A percentile compares a stretch with the other conserved stretches of the same genome.
Conservation (phyloP, 441 rosid genomes). For the Erodium trifolium region DNA sequence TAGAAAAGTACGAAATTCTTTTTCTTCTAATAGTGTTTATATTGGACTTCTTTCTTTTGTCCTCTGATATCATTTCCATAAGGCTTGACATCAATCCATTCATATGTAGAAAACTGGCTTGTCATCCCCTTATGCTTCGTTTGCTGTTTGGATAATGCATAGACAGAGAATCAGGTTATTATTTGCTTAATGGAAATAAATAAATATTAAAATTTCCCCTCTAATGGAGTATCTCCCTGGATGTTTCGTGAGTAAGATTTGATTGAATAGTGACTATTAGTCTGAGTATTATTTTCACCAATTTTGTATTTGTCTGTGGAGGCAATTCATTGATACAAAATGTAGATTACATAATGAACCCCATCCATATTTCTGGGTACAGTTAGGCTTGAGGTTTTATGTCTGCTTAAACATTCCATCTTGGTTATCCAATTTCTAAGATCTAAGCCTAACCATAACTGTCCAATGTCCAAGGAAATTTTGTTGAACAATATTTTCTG, state of each 20-base stretch:
- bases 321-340: background rate
- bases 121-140: background rate
- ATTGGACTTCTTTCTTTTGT: background rate
- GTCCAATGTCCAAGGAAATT: background rate
- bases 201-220: background rate
- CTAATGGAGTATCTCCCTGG: background rate
- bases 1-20: conserved; percentile 65
- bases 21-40: background rate
- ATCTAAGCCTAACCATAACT: conserved; percentile 1
- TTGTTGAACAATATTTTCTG: conserved; percentile 16
- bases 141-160: background rate
- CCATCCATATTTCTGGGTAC: background rate
- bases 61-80: conserved; percentile 7
- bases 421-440: background rate
- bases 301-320: background rate
- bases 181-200: background rate
- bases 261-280: background rate
- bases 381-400: conserved; percentile 6
- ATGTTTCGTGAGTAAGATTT: background rate
- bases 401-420: background rate
- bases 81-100: conserved; percentile 5
- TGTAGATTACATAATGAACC: background rate
- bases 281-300: background rate
- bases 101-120: background rate
- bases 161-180: background rate